Percentiles rank a stretch among this genome's conserved stretches.
Conservation (phyloP, 306 rosid genomes). For the Purshia tridentata region DNA sequence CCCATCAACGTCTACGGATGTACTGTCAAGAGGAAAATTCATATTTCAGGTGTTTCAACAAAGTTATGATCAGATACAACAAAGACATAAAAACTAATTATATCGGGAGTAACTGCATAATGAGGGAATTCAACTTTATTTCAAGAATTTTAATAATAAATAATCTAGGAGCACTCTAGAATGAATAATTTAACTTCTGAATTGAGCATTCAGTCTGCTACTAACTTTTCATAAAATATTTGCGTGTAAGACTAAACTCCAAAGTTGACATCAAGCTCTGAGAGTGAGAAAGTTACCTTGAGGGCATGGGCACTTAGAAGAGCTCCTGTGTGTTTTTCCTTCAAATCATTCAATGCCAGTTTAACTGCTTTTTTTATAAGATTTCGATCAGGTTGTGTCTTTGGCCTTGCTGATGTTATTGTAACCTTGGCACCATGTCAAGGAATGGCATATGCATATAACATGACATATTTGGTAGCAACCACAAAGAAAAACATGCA, state of each 20-base stretch:
- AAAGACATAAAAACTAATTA: neutral
- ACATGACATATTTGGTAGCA: conserved; percentile 2
- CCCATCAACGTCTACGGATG: neutral
- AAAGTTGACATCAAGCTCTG: neutral
- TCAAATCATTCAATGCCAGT: conserved; percentile 79
- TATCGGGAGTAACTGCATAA: neutral
- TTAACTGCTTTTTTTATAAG: conserved; percentile 63
- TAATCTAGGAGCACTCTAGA: neutral
- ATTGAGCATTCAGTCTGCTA: neutral
- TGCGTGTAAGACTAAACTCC: neutral
- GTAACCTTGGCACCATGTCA: conserved; percentile 50
- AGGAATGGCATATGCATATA: conserved; percentile 41
- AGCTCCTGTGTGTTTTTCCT: conserved; percentile 64
- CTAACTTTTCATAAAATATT: neutral
- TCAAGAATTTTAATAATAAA: neutral
- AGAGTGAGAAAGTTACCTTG: conserved; percentile 47
- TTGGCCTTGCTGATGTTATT: conserved; percentile 42
- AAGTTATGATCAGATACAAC: neutral
- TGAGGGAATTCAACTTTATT: neutral
- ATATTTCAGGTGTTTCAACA: neutral
- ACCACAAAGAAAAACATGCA: neutral
- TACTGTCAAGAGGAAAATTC: neutral
- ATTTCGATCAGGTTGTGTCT: conserved; percentile 43
- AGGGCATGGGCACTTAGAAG: conserved; percentile 77
- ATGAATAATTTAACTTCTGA: conserved; percentile 1